Evolutionary conservation across 225 moss, liverwort and hornwort species (phyloP).

Genomic region (Marchantia polymorpha): DNA sequence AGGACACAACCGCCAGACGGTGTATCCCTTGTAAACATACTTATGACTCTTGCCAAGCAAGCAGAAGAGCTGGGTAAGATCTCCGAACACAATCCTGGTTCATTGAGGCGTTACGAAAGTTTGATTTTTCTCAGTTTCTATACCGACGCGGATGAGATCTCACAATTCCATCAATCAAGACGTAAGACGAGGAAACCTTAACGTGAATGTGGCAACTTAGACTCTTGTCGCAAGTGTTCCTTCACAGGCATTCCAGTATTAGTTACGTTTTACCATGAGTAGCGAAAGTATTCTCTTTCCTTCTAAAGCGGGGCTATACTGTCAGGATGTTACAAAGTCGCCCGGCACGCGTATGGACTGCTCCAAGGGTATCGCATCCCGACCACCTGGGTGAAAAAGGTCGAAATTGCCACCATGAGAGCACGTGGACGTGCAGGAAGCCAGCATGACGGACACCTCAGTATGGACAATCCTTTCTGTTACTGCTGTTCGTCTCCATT

Average conservation of each 20-base stretch:
- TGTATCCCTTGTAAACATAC: conserved; percentile 78
- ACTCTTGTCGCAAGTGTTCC: neutral
- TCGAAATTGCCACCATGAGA: conserved; percentile 74
- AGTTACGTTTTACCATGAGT: neutral
- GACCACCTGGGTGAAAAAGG: conserved; percentile 68
- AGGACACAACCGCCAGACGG: conserved; percentile 52
- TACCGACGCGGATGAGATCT: neutral
- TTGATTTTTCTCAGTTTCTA: neutral
- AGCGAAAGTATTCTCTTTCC: neutral
- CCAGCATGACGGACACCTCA: conserved; percentile 39
- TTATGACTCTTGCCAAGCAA: conserved; percentile 85
- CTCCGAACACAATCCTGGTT: neutral
- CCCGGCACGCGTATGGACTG: conserved; percentile 70
- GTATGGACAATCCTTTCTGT: conserved; percentile 63
- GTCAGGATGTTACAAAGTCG: conserved; percentile 75
- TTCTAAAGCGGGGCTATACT: neutral
- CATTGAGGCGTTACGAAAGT: neutral
- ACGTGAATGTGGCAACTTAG: neutral
- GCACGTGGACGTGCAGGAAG: conserved; percentile 58
- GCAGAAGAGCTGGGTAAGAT: conserved; percentile 87
- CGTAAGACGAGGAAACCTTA: neutral
- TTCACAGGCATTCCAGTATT: neutral
- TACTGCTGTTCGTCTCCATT: conserved; percentile 69
- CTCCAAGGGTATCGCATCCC: conserved; percentile 74
- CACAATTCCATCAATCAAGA: too few relatives aligned